Conservation (phyloP, 2,329 filamentous ascomycete genomes). For the Fusarium floridanum region DNA sequence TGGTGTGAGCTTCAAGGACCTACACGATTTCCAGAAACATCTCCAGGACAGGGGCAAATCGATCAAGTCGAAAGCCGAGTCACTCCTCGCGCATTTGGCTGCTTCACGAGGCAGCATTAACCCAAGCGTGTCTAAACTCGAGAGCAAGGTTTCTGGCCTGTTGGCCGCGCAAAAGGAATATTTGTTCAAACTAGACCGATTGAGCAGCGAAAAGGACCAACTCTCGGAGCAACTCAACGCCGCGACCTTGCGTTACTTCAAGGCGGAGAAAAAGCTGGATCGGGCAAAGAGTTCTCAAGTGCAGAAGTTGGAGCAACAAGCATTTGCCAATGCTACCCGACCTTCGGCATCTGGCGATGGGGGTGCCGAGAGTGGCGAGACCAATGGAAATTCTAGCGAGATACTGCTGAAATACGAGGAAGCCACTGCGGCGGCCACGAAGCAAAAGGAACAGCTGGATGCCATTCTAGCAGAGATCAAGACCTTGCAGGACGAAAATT, state of each 20-base stretch:
- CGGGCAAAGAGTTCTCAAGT: slow-evolving; percentile 89
- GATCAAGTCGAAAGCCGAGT: slow-evolving; percentile 80
- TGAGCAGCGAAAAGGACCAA: slow-evolving; percentile 84
- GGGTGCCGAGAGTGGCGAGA: slow-evolving; percentile 66
- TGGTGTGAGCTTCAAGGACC: slow-evolving; percentile 71
- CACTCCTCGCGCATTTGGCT: slow-evolving; percentile 72
- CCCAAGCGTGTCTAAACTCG: slow-evolving; percentile 79
- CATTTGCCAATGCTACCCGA: slow-evolving; percentile 76
- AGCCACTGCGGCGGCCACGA: slow-evolving; percentile 79
- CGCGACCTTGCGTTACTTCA: slow-evolving; percentile 91
- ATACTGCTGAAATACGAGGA: slow-evolving; percentile 83
- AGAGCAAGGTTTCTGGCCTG: slow-evolving; percentile 79
- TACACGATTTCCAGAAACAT: slow-evolving; percentile 83
- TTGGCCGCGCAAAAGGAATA: slow-evolving; percentile 87
- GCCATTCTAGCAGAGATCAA: slow-evolving; percentile 83
- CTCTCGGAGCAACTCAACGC: slow-evolving; percentile 88
- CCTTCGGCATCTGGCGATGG: slow-evolving; percentile 54
- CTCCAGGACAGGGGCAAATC: slow-evolving; percentile 80
- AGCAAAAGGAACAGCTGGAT: slow-evolving; percentile 91
- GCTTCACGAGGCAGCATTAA: slow-evolving; percentile 66
- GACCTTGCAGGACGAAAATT: slow-evolving; percentile 81
- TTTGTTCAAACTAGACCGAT: slow-evolving; percentile 79
- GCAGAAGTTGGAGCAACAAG: slow-evolving; percentile 91
- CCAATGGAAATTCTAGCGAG: slow-evolving; percentile 71
- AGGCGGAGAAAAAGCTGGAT: slow-evolving; percentile 95